Conservation (phyloP, 2,329 filamentous ascomycete genomes). For the Trichocomaceae sp. region DNA sequence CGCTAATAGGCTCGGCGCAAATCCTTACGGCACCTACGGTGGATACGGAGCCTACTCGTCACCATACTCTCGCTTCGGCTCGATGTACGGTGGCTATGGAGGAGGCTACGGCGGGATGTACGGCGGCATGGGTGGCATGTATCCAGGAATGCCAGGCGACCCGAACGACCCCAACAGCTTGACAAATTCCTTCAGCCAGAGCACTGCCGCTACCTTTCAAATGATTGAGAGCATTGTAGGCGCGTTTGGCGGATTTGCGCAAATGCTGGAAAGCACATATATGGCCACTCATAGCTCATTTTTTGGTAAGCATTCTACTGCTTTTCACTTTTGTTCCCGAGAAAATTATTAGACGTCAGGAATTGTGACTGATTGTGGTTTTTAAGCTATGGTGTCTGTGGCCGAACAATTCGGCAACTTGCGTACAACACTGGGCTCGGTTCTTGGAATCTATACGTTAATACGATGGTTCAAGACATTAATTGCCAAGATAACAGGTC, state of each 20-base stretch:
- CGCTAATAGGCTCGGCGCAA: slow-evolving; percentile 50
- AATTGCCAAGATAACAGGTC: slow-evolving; percentile 86
- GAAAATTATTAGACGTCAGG: slow-evolving; percentile 5
- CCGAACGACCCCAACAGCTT: slow-evolving; percentile 88
- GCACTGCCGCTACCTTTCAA: slow-evolving; percentile 94
- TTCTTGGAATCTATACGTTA: slow-evolving; percentile 90
- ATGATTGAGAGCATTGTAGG: slow-evolving; percentile 96
- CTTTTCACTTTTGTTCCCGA: neutral
- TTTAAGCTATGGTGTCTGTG: slow-evolving; percentile 93
- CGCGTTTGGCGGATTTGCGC: slow-evolving; percentile 93
- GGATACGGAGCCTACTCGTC: slow-evolving; percentile 46
- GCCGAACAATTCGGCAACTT: slow-evolving; percentile 95
- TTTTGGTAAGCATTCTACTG: slow-evolving; percentile 64
- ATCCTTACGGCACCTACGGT: slow-evolving; percentile 43
- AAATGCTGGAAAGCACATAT: slow-evolving; percentile 99
- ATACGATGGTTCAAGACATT: slow-evolving; percentile 91
- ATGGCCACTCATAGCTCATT: slow-evolving; percentile 99
- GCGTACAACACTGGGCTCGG: slow-evolving; percentile 84
- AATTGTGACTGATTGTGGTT: slow-evolving; percentile 12
- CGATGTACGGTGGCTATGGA: slow-evolving; percentile 44
- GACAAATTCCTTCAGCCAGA: slow-evolving; percentile 91
- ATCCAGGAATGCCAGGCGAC: slow-evolving; percentile 47
- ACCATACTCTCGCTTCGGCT: slow-evolving; percentile 31
- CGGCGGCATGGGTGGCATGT: slow-evolving; percentile 28
- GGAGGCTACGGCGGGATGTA: slow-evolving; percentile 48